Conservation (phyloP, 2,329 filamentous ascomycete genomes). For the Aspergillus fijiensis region DNA sequence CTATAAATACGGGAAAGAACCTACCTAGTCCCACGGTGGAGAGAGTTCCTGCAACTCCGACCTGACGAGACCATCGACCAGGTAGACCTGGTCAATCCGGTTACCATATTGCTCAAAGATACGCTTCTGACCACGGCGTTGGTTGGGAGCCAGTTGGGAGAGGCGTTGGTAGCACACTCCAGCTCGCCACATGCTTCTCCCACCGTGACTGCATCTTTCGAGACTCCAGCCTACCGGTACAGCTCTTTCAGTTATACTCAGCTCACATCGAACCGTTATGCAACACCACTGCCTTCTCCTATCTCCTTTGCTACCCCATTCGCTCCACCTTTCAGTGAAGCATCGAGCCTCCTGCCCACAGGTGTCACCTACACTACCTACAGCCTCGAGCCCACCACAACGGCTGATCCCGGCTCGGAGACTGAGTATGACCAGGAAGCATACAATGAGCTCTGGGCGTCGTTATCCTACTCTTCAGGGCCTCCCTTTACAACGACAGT, state of each 20-base stretch:
- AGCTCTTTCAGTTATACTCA: slow-evolving; percentile 9
- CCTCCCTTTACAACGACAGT: slow-evolving; percentile 54
- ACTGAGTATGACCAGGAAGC: slow-evolving; percentile 38
- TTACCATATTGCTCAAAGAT: not conserved
- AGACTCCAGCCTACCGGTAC: not conserved
- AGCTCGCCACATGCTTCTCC: not conserved
- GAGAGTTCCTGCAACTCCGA: too few relatives aligned
- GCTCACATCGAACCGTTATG: slow-evolving; percentile 6
- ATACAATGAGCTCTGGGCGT: slow-evolving; percentile 39
- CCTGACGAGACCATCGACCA: too few relatives aligned
- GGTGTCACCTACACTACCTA: slow-evolving; percentile 10
- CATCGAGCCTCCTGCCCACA: not conserved
- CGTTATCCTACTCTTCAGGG: slow-evolving; percentile 36
- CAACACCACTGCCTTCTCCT: slow-evolving; percentile 1
- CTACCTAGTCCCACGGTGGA: too few relatives aligned
- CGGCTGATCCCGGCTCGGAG: not conserved
- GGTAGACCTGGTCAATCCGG: too few relatives aligned
- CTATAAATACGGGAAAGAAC: too few relatives aligned
- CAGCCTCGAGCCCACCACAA: not conserved
- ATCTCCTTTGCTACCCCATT: slow-evolving; percentile 3
- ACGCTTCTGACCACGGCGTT: not conserved
- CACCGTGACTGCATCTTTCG: not conserved
- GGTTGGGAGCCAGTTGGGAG: not conserved
- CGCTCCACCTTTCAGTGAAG: slow-evolving; percentile 3
- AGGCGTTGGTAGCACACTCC: not conserved